A percentile compares a stretch with the other conserved stretches of the same genome.
Conservation (phyloP, 2,329 filamentous ascomycete species). For the Botrytis aclada region DNA sequence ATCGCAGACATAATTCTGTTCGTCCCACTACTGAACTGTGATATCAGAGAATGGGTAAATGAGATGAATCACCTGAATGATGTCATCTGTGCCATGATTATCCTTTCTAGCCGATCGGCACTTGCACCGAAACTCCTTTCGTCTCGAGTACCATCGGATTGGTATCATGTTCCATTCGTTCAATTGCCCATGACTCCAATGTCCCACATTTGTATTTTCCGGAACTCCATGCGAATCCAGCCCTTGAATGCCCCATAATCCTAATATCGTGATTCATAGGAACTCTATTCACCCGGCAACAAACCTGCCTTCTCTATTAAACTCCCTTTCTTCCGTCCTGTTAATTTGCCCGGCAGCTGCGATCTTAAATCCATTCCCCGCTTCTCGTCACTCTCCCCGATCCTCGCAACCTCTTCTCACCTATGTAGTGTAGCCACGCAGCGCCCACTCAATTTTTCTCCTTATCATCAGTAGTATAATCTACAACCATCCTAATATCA, state of each 20-base stretch:
- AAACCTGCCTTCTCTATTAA: not conserved
- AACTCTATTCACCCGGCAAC: not conserved
- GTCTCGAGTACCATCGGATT: not conserved
- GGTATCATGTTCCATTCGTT: not conserved
- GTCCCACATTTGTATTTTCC: slow-evolving; percentile 3
- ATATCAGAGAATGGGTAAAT: not conserved
- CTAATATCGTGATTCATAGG: not conserved
- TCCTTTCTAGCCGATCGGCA: not conserved
- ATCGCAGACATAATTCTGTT: not conserved
- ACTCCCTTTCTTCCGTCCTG: not conserved
- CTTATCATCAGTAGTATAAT: slow-evolving; percentile 23
- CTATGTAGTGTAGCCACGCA: too few relatives aligned
- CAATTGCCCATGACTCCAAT: slow-evolving; percentile 1
- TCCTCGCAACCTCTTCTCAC: not conserved
- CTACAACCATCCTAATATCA: slow-evolving; percentile 34
- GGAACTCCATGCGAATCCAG: slow-evolving; percentile 11
- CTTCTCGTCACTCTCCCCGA: not conserved
- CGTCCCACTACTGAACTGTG: not conserved
- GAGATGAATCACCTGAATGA: not conserved
- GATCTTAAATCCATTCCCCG: not conserved
- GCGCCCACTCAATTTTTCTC: not conserved
- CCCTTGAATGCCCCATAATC: slow-evolving; percentile 8
- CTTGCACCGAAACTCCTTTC: not conserved
- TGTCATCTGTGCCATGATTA: not conserved
- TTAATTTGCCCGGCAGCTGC: too few relatives aligned